Evolutionary conservation across 345 rosid genomes (phyloP).

Genomic region (Anacardium occidentale): DNA sequence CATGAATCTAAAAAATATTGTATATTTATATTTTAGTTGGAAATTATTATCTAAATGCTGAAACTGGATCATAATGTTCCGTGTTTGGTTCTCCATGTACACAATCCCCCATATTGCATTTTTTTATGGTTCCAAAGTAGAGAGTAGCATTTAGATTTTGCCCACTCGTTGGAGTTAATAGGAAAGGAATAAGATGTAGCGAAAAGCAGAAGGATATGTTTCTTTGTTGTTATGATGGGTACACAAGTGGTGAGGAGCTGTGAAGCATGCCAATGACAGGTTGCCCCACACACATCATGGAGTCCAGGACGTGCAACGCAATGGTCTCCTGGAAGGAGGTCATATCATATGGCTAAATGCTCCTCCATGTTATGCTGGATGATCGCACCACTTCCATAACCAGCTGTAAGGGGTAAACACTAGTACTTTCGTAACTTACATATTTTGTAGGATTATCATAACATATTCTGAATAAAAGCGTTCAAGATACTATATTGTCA

Average conservation of each 20-base stretch:
- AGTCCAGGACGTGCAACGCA: background rate
- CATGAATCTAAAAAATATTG: slow-evolving; percentile 14
- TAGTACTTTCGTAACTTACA: too few relatives aligned
- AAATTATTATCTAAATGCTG: background rate
- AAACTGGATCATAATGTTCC: slow-evolving; percentile 1
- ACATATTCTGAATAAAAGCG: too few relatives aligned
- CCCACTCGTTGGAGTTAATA: too few relatives aligned
- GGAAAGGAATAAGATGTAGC: too few relatives aligned
- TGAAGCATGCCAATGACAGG: background rate
- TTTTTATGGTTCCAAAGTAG: background rate
- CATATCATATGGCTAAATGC: too few relatives aligned
- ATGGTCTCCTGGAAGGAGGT: background rate
- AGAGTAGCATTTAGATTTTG: background rate
- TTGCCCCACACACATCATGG: background rate
- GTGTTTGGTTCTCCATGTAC: too few relatives aligned
- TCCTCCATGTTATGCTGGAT: too few relatives aligned
- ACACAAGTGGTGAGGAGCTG: background rate
- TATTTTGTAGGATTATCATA: too few relatives aligned
- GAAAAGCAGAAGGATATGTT: background rate
- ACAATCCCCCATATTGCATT: background rate
- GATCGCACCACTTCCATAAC: background rate
- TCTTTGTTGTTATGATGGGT: background rate
- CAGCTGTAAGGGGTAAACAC: background rate
- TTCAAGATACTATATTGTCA: background rate
- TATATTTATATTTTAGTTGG: slow-evolving; percentile 25